Evolutionary conservation across 139 green algal genomes (phyloP).

Genomic region (Chlamydomonas eustigma): DNA sequence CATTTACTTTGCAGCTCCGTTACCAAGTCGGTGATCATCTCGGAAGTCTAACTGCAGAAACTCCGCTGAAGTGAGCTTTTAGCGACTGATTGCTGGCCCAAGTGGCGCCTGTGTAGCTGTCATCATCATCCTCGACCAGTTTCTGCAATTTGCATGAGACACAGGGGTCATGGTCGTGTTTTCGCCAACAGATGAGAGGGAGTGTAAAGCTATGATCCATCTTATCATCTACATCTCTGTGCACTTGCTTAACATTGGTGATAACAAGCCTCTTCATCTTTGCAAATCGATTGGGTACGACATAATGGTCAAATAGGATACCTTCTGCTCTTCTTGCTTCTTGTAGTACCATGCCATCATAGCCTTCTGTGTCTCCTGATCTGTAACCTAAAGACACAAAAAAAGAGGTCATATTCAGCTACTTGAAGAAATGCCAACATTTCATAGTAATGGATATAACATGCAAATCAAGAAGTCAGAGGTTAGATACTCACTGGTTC

Average conservation of each 20-base stretch:
- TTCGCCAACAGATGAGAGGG: no score
- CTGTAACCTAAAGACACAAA: conserved; percentile 46
- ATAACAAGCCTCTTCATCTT: no score
- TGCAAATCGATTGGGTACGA: no score
- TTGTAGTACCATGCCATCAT: conserved; percentile 88
- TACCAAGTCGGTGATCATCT: no score
- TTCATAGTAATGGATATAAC: no score
- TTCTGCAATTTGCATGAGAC: conserved; percentile 35
- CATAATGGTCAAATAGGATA: no score
- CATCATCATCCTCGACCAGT: conserved; percentile 65
- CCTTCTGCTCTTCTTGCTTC: conserved; percentile 81
- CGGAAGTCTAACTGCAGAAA: conserved; percentile 46
- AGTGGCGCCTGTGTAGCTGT: conserved; percentile 57
- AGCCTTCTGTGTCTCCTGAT: conserved; percentile 76
- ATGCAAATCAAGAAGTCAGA: no score
- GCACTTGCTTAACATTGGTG: no score
- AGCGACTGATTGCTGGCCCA: conserved; percentile 72
- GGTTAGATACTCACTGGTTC: conserved; percentile 51
- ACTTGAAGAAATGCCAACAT: neutral
- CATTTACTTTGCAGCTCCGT: no score
- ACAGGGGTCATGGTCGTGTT: no score
- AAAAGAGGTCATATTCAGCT: neutral
- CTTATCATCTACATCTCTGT: no score
- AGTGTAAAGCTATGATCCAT: no score
- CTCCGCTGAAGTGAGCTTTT: conserved; percentile 69